Conservation (phyloP, 2,329 filamentous ascomycete genomes). For the Aureobasidium namibiae region DNA sequence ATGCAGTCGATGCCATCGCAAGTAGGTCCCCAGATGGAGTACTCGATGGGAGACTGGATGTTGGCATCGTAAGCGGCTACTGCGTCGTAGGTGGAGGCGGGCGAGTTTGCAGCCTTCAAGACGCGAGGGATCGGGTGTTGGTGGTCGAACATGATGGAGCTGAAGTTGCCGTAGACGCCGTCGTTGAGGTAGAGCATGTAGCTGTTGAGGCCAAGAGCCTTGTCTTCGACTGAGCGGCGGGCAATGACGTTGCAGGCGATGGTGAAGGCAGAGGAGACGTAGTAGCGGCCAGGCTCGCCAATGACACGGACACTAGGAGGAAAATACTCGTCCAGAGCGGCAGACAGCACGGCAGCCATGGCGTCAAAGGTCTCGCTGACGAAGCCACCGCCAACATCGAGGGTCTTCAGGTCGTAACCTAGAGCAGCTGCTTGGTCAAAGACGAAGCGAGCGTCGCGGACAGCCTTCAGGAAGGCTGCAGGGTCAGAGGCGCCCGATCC, state of each 20-base stretch:
- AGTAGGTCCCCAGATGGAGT: constrained; percentile 96
- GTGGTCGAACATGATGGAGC: constrained; percentile 98
- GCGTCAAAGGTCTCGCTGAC: constrained; percentile 81
- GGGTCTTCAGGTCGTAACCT: constrained; percentile 73
- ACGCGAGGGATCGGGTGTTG: constrained; percentile 83
- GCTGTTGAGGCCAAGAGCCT: constrained; percentile 55
- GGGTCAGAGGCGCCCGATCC: constrained; percentile 94
- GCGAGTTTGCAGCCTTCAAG: constrained; percentile 50
- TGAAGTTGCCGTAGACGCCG: constrained; percentile 96
- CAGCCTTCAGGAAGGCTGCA: constrained; percentile 81
- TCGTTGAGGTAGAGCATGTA: constrained; percentile 99
- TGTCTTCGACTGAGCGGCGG: constrained; percentile 75
- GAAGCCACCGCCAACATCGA: constrained; percentile 94
- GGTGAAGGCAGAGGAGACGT: constrained; percentile 87
- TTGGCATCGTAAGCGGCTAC: constrained; percentile 31
- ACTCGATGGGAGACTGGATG: constrained; percentile 52
- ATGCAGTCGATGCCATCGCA: constrained; percentile 98
- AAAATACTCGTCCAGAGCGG: constrained; percentile 81
- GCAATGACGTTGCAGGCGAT: constrained; percentile 94
- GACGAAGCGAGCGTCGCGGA: constrained; percentile 77
- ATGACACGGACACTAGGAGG: constrained; percentile 78
- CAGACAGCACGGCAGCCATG: constrained; percentile 74
- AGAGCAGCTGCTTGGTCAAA: constrained; percentile 74
- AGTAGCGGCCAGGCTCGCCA: constrained; percentile 93
- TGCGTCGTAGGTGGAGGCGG: constrained; percentile 22